Conservation (phyloP, 306 rosid genomes). For the Bauhinia variegata region DNA sequence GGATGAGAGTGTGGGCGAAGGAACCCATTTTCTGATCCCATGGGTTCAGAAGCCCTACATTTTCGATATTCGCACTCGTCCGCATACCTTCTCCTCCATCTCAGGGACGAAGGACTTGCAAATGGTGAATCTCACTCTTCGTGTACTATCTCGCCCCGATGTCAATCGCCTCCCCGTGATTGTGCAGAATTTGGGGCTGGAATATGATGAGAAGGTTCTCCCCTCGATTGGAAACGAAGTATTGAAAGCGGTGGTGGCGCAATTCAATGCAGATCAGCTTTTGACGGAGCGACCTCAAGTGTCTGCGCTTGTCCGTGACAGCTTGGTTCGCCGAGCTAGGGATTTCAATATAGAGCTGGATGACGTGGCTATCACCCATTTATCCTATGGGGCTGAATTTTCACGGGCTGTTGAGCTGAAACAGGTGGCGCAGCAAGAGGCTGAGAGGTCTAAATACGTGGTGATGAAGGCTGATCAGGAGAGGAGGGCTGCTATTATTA, state of each 20-base stretch:
- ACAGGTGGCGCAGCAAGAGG: conserved; percentile 99
- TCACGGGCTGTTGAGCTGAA: conserved; percentile 91
- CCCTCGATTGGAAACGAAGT: conserved; percentile 94
- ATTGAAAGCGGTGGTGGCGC: conserved; percentile 83
- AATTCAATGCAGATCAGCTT: conserved; percentile 93
- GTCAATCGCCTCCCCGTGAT: conserved; percentile 64
- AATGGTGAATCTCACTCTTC: conserved; percentile 84
- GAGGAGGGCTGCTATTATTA: conserved; percentile 81
- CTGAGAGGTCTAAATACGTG: conserved; percentile 85
- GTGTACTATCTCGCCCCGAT: conserved; percentile 88
- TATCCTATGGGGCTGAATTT: conserved; percentile 74
- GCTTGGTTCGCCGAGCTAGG: conserved; percentile 68
- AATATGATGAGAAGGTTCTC: conserved; percentile 94
- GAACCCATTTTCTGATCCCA: conserved; percentile 86
- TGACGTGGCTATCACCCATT: conserved; percentile 87
- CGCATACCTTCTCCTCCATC: conserved; percentile 84
- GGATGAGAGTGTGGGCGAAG: conserved; percentile 60
- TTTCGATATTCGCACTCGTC: conserved; percentile 86
- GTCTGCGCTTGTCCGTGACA: conserved; percentile 83
- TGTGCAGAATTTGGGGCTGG: conserved; percentile 84
- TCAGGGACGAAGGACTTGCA: conserved; percentile 95
- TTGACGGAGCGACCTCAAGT: conserved; percentile 85
- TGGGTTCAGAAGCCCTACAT: conserved; percentile 97
- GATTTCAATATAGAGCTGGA: conserved; percentile 86
- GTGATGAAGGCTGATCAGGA: conserved; percentile 98